Evolutionary conservation across 768 basidiomycete species (phyloP), one percentile per base, ranked within the genome.

Genomic region (Lactarius evosmus): DNA sequence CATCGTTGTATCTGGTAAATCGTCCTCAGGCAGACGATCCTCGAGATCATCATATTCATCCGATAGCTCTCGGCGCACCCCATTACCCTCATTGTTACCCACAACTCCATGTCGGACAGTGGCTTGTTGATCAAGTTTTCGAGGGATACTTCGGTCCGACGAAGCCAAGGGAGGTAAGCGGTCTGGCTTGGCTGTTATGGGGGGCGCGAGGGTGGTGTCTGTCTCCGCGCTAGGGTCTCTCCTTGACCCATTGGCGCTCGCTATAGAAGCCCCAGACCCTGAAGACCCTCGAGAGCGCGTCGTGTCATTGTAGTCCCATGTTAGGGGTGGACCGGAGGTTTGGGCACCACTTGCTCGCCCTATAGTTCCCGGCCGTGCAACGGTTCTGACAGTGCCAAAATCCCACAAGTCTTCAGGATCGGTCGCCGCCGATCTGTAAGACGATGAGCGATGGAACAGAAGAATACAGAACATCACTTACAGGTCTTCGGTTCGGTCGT

Each of bases 321-420:
- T 89, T 30, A 89, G 75, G 25, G 86, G 84, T 17, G 87, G 86
- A 1, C 88, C 88, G 44, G 87, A 82, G 46, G 82, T 77, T 57
- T 81, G 82, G 66, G 84, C 75, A 61, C 82, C 82, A 69, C 80
- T 83, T 34, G 85, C 74, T 57, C 87, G 82, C n/a, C 91, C 91
- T 52, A 92, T 80, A 17, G 91, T 91, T 22, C 66, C 59, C 8
- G 68, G 66, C 25, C 68, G 68, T 16, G 76, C 78, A 62, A 83
- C 84, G 70, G 94, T 88, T 61, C 92, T 89, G 52, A 98, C 89
- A 8, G 96, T 98, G 16, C 96, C 96, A 75, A 98, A 97, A 73
- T 98, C 96, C 96, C 96, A 98, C 36, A 98, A 77, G 67, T 95
- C 93, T 58, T 92, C 91, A 3, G 82, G 80, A 68, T 90, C 88